These are phyloP conservation scores for Plasmodium knowlesi DNA, from an alignment of 169 alveolate genomes.

Conservation along the genomic window DNA sequence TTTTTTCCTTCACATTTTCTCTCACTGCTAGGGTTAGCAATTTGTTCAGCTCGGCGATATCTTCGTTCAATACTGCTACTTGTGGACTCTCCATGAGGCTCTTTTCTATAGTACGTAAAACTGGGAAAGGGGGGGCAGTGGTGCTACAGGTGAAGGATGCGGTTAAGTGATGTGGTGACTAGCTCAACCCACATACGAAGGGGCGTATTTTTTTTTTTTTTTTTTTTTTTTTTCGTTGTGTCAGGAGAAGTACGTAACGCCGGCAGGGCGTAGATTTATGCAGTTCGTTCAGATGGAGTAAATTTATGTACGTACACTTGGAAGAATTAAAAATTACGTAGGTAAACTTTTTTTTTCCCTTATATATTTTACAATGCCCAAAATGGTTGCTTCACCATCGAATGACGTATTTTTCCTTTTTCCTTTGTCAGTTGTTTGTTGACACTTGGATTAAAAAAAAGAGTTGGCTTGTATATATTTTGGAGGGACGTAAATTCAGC, in stretches of 20 bases:
- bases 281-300: neutral
- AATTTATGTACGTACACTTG: neutral
- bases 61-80: constrained; percentile 26
- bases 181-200: neutral
- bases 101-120: neutral
- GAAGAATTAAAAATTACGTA: neutral
- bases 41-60: constrained; percentile 35
- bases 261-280: neutral
- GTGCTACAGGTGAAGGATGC: neutral
- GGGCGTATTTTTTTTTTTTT: neutral
- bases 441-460: neutral
- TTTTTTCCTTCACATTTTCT: constrained; percentile 59
- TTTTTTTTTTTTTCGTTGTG: too few species aligned
- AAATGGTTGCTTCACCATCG: neutral
- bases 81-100: constrained; percentile 5
- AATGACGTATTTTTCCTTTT: neutral
- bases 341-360: neutral
- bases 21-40: constrained; percentile 7
- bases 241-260: neutral
- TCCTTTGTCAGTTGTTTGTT: neutral
- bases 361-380: neutral
- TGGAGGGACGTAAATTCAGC: neutral
- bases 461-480: neutral
- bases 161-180: neutral
- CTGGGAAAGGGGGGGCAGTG: neutral